phyloP scores from a whole-genome alignment of 495 filamentous ascomycete genomes.

The Penicillium atrosanguineum region DNA sequence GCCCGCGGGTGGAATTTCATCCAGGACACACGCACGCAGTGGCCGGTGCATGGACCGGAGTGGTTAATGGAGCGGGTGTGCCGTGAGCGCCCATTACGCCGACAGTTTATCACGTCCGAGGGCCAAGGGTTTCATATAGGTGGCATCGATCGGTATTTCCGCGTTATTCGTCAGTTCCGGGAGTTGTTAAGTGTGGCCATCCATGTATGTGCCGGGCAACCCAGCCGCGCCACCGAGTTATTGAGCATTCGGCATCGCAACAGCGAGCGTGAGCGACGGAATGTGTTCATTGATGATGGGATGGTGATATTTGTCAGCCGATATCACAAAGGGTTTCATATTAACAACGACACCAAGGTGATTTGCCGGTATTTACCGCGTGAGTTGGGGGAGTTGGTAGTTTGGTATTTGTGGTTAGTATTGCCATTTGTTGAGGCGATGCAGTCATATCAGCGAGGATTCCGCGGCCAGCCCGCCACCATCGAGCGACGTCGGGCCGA shows the following conservation, averaged over 20 bases:
- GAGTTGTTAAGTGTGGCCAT: background rate
- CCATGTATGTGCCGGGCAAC: background rate
- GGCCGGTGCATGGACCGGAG: background rate
- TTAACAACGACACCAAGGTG: no score
- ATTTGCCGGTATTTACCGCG: no score
- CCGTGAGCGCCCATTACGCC: background rate
- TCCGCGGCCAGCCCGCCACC: background rate
- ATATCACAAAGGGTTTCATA: conserved; percentile 1
- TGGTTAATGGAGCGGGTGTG: background rate
- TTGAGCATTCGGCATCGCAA: background rate
- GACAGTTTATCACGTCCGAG: background rate
- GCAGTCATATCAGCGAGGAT: background rate
- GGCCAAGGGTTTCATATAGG: background rate
- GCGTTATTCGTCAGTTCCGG: background rate
- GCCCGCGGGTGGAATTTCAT: background rate
- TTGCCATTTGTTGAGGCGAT: background rate
- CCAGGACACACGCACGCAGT: background rate
- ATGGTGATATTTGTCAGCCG: no score
- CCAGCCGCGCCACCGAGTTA: background rate
- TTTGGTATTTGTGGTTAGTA: conserved; percentile 1
- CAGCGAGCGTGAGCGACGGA: background rate
- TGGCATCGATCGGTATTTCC: background rate
- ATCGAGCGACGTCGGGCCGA: background rate
- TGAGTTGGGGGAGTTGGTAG: background rate
- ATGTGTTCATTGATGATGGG: no score